Evolutionary conservation across 2,329 filamentous ascomycete species (phyloP).

Genomic region (Phoma sp.): DNA sequence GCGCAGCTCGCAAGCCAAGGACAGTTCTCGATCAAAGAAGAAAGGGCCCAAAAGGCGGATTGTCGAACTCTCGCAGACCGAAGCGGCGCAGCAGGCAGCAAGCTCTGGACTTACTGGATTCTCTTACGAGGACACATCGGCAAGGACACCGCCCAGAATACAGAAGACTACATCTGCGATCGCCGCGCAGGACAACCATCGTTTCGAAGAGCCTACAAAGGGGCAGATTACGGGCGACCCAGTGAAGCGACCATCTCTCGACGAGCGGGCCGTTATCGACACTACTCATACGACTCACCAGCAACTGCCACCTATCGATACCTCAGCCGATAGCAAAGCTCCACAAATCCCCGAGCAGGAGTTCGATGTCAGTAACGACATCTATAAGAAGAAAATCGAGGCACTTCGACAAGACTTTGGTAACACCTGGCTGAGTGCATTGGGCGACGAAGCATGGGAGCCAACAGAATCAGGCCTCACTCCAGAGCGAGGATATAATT

Average conservation of each 20-base stretch:
- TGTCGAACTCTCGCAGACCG: slow-evolving; percentile 61
- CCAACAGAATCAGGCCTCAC: slow-evolving; percentile 39
- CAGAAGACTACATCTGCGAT: slow-evolving; percentile 21
- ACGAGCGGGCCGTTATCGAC: slow-evolving; percentile 30
- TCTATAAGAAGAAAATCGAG: slow-evolving; percentile 88
- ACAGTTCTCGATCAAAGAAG: slow-evolving; percentile 63
- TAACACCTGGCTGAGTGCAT: slow-evolving; percentile 82
- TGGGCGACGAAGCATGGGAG: slow-evolving; percentile 75
- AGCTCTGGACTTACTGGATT: slow-evolving; percentile 35
- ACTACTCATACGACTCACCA: slow-evolving; percentile 32
- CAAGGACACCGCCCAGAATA: slow-evolving; percentile 27
- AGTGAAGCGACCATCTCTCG: slow-evolving; percentile 31
- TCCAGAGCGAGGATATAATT: slow-evolving; percentile 39
- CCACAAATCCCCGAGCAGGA: slow-evolving; percentile 44
- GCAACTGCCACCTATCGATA: slow-evolving; percentile 42
- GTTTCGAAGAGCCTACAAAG: slow-evolving; percentile 35
- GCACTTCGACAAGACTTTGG: slow-evolving; percentile 84
- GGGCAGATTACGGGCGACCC: slow-evolving; percentile 38
- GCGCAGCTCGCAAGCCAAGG: slow-evolving; percentile 30
- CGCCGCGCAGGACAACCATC: slow-evolving; percentile 26
- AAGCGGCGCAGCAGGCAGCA: slow-evolving; percentile 44
- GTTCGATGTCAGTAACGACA: slow-evolving; percentile 73
- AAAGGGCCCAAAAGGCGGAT: slow-evolving; percentile 63
- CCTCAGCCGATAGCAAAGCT: slow-evolving; percentile 29
- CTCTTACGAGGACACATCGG: slow-evolving; percentile 31